Evolutionary conservation across 148 eudicot genomes (phyloP).

Genomic region (Talinum fruticosum): DNA sequence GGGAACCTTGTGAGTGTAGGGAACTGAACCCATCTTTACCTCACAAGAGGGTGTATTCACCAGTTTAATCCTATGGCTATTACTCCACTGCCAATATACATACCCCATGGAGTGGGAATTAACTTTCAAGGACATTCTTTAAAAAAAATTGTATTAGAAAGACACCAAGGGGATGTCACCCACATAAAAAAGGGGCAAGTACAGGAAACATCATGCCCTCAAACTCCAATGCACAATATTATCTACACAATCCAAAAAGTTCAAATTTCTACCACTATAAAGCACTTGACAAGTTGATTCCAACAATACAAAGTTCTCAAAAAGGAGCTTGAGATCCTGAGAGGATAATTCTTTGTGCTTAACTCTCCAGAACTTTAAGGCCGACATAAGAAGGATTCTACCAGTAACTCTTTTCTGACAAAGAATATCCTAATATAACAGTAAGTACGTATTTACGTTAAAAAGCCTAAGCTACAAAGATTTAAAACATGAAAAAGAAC

Average conservation of each 20-base stretch:
- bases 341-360: too few species aligned
- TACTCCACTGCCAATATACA: background rate
- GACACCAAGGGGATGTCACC: too few species aligned
- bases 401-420: background rate
- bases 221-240: too few species aligned
- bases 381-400: background rate
- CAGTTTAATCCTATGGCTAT: background rate
- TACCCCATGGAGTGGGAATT: background rate
- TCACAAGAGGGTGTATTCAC: background rate
- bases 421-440: background rate
- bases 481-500: background rate
- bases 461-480: background rate
- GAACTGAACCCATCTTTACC: background rate
- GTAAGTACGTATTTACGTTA: background rate
- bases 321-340: too few species aligned
- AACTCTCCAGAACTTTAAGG: too few species aligned
- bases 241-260: too few species aligned
- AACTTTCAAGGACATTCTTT: background rate
- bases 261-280: too few species aligned
- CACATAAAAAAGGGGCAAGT: too few species aligned
- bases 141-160: too few species aligned
- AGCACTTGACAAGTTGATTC: too few species aligned
- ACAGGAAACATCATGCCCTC: too few species aligned
- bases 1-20: background rate
- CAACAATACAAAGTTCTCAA: too few species aligned